phyloP scores from a whole-genome alignment of 2,329 filamentous ascomycete genomes.

The Coniochaeta prunicola region DNA sequence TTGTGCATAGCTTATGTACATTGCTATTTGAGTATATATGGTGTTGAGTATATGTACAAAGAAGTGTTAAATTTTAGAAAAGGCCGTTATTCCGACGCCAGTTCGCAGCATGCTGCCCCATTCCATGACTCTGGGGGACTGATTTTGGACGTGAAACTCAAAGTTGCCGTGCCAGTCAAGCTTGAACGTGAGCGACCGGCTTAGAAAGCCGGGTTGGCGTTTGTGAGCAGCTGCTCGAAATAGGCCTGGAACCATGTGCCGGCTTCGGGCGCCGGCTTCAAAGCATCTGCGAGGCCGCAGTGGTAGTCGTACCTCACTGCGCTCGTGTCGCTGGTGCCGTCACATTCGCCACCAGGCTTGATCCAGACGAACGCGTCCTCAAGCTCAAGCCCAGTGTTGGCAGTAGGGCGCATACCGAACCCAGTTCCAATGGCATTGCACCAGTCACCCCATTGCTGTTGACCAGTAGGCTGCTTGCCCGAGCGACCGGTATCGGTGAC shows the following conservation, averaged over 20 bases:
- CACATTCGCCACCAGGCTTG: slow-evolving; percentile 58
- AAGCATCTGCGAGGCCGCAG: slow-evolving; percentile 43
- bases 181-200: neutral
- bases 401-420: slow-evolving; percentile 56
- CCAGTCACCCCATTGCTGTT: slow-evolving; percentile 56
- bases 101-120: too few species aligned
- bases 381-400: slow-evolving; percentile 51
- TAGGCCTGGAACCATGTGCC: slow-evolving; percentile 61
- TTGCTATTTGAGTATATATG: neutral
- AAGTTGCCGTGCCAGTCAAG: neutral
- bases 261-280: slow-evolving; percentile 62
- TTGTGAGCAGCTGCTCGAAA: slow-evolving; percentile 48
- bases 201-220: slow-evolving; percentile 47
- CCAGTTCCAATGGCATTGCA: slow-evolving; percentile 59
- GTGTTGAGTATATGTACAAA: neutral
- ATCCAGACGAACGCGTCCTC: slow-evolving; percentile 64
- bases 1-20: neutral
- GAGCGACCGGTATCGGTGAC: slow-evolving; percentile 45
- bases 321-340: slow-evolving; percentile 38
- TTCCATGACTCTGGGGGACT: too few species aligned
- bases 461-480: slow-evolving; percentile 54
- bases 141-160: too few species aligned
- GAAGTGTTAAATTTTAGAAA: neutral
- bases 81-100: too few species aligned
- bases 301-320: slow-evolving; percentile 44